Base-by-base conservation (phyloP, 148 eudicot genomes). In the Arctostaphylos glauca region DNA sequence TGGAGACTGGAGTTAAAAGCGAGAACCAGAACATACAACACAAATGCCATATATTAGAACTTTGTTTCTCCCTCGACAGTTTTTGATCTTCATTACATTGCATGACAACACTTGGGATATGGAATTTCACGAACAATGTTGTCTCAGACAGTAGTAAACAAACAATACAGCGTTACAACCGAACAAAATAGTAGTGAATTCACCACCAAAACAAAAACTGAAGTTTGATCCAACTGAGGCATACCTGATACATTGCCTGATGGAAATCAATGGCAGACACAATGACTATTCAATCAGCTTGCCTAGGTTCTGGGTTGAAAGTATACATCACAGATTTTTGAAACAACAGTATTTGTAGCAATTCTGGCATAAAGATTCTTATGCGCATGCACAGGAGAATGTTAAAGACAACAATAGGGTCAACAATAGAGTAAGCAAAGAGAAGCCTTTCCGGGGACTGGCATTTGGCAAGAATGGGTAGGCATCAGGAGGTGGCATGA, bases 401-500 rank as follows among this genome's bases (percentile, higher is more conserved):
- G 84, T 82, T 76, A 90, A 23, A 50, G 88, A 88, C 16, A 84
- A 59, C 60, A 89, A 81, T 4, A 88, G 66, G 8, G 90, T 74
- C 31, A 75, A 23, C 71, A 82, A 18, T 55, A 88, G 76, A 75
- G 81, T 50, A 64, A 84, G 76, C 47, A 86, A 46, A 43, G 89
- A 81, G 73, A 74, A 15, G 54, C 38, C 54, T 68, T 38, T 58
- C 43, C 85, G 72, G 6, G 84, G 3, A 66, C 88, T 73, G 18
- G 87, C 49, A 80, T 88, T 91, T 54, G 94, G 94, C 59, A 91
- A 82, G 87, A 82, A 88, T 47, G 94, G 94, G 79, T 91, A 91
- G 60, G 90, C 85, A 81, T 91, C 92, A 9, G 92, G 91, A 81
- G 92, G 91, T 31, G 94, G 94, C 94, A 91, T 91, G 60, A 91